Evolutionary conservation across 768 basidiomycete genomes (phyloP).

Genomic region (Termitomyces bulborhizus): DNA sequence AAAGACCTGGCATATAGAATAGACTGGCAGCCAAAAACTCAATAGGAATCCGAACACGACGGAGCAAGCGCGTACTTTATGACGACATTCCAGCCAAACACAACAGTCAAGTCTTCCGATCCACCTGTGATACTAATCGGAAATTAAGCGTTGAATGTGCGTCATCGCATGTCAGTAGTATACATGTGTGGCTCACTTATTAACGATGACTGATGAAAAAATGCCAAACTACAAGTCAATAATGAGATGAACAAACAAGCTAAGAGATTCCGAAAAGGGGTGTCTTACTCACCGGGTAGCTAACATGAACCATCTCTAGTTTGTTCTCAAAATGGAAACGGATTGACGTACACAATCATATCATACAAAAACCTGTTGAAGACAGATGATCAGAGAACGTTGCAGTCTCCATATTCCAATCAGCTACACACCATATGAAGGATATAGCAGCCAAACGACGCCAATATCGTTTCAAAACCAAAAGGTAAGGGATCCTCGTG

Average conservation of each 20-base stretch:
- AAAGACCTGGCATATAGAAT: constrained; percentile 32
- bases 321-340: not conserved
- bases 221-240: constrained; percentile 53
- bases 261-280: not conserved
- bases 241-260: not conserved
- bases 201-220: constrained; percentile 70
- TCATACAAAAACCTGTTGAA: constrained; percentile 63
- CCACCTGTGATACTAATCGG: constrained; percentile 50
- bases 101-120: constrained; percentile 41
- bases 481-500: constrained; percentile 62
- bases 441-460: constrained; percentile 63
- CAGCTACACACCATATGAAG: constrained; percentile 52
- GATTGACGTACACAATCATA: constrained; percentile 55
- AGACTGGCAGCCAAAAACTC: constrained; percentile 16
- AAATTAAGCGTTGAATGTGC: not conserved
- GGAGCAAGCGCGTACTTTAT: constrained; percentile 52
- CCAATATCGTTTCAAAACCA: constrained; percentile 80
- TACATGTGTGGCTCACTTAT: constrained; percentile 35
- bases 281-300: constrained; percentile 50
- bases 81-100: constrained; percentile 81
- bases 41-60: not conserved
- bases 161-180: not conserved
- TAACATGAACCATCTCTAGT: constrained; percentile 14
- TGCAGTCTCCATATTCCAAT: not conserved
- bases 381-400: not conserved